A percentile compares a stretch with the other conserved stretches of the same genome.
These are phyloP conservation scores for Fraxinus pennsylvanica DNA, from an alignment of 257 asterid species.

Conservation along the genomic window DNA sequence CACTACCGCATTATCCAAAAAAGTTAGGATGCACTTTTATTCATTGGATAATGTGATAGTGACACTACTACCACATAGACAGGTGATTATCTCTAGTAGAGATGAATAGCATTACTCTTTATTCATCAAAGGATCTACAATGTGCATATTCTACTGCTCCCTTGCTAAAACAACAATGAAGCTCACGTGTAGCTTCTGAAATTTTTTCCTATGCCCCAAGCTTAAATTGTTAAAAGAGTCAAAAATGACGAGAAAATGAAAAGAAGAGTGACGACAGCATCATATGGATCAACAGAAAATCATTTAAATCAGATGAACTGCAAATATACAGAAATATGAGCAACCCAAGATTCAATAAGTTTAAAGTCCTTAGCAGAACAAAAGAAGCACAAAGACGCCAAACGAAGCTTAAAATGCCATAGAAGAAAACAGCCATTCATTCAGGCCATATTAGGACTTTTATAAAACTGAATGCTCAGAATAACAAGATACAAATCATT, in stretches of 20 bases:
- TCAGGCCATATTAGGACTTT: not conserved
- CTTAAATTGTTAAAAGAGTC: not conserved
- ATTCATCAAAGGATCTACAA: not conserved
- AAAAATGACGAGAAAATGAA: not conserved
- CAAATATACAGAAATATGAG: not conserved
- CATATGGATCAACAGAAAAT: not conserved
- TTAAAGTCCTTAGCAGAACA: not conserved
- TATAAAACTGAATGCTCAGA: not conserved
- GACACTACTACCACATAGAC: too few relatives aligned
- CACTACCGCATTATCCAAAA: too few relatives aligned
- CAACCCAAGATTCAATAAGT: not conserved
- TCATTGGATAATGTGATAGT: too few relatives aligned
- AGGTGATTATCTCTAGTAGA: too few relatives aligned
- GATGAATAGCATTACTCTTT: too few relatives aligned
- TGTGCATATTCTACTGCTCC: not conserved
- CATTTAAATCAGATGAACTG: not conserved
- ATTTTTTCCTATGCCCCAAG: not conserved
- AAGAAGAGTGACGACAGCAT: not conserved
- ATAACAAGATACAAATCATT: not conserved
- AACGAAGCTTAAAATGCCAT: not conserved
- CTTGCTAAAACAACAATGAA: not conserved
- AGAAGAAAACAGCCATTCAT: slow-evolving; percentile 27
- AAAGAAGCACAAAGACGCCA: not conserved
- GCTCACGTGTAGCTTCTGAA: not conserved
- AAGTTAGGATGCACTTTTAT: too few relatives aligned